Conservation (phyloP, 2,329 filamentous ascomycete genomes). For the Exophiala sp. region DNA sequence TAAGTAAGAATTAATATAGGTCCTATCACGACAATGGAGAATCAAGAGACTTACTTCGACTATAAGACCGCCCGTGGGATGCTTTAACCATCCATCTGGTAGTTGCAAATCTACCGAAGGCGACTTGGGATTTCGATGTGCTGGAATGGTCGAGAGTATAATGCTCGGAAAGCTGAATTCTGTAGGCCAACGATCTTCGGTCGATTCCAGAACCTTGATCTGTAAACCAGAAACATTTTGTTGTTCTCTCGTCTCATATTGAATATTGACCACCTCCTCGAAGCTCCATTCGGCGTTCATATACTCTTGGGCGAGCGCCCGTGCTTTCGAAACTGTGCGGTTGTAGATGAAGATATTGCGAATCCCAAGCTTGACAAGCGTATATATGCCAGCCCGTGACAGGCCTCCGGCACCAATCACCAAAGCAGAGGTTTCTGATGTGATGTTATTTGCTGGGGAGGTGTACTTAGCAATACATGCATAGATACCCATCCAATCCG, state of each 20-base stretch:
- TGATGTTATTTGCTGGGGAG: slow-evolving; percentile 62
- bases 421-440: slow-evolving; percentile 52
- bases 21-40: neutral
- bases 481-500: slow-evolving; percentile 75
- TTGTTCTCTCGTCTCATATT: neutral
- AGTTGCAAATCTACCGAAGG: slow-evolving; percentile 33
- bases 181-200: slow-evolving; percentile 61
- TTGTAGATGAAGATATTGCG: slow-evolving; percentile 72
- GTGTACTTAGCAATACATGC: slow-evolving; percentile 60
- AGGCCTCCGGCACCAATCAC: slow-evolving; percentile 60
- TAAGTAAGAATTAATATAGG: slow-evolving; percentile 14
- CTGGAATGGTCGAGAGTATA: slow-evolving; percentile 52
- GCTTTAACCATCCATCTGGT: slow-evolving; percentile 38
- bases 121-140: neutral
- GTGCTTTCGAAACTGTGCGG: slow-evolving; percentile 61
- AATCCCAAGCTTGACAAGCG: slow-evolving; percentile 66
- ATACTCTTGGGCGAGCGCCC: slow-evolving; percentile 66
- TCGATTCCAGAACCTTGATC: slow-evolving; percentile 53
- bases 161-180: slow-evolving; percentile 64
- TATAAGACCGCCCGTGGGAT: slow-evolving; percentile 39
- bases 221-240: slow-evolving; percentile 12
- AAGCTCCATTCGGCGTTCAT: slow-evolving; percentile 35
- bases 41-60: slow-evolving; percentile 36
- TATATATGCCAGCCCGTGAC: slow-evolving; percentile 41
- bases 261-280: slow-evolving; percentile 30